A percentile compares a stretch with the other conserved stretches of the same genome.
phyloP scores from a whole-genome alignment of 1,284 basidiomycete species.

The Leccinum griseonigrum region DNA sequence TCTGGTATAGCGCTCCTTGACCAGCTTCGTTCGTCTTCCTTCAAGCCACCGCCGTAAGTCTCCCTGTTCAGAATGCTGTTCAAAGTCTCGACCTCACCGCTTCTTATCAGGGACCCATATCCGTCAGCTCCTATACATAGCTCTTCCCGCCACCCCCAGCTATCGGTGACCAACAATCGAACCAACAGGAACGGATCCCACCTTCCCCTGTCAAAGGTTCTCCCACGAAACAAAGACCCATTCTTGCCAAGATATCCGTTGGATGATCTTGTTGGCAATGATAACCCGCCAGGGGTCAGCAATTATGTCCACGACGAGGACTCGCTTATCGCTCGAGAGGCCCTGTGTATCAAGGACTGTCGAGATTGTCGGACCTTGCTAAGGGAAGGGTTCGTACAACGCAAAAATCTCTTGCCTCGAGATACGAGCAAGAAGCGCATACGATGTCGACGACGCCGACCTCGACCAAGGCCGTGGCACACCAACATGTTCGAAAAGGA shows the following conservation, averaged over 20 bases:
- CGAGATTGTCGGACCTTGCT: conserved; percentile 64
- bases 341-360: conserved; percentile 48
- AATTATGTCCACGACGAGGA: conserved; percentile 44
- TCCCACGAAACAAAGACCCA: conserved; percentile 28
- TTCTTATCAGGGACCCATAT: conserved; percentile 47
- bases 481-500: conserved; percentile 60
- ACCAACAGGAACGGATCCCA: conserved; percentile 42
- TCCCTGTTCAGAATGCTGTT: conserved; percentile 5
- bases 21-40: conserved; percentile 53
- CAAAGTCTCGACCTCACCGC: conserved; percentile 12
- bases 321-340: conserved; percentile 53
- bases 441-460: conserved; percentile 23
- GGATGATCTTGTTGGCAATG: conserved; percentile 10
- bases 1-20: conserved; percentile 58
- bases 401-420: conserved; percentile 32
- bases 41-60: conserved; percentile 54
- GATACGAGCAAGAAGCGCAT: conserved; percentile 31
- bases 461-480: conserved; percentile 29
- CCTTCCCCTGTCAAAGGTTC: conserved; percentile 39
- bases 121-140: conserved; percentile 64
- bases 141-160: conserved; percentile 47
- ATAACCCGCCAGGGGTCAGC: conserved; percentile 6
- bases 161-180: conserved; percentile 29
- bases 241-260: conserved; percentile 35
- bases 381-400: conserved; percentile 49